Conservation (phyloP, 352 stramenopile genomes). For the Blastocystis sp. region DNA sequence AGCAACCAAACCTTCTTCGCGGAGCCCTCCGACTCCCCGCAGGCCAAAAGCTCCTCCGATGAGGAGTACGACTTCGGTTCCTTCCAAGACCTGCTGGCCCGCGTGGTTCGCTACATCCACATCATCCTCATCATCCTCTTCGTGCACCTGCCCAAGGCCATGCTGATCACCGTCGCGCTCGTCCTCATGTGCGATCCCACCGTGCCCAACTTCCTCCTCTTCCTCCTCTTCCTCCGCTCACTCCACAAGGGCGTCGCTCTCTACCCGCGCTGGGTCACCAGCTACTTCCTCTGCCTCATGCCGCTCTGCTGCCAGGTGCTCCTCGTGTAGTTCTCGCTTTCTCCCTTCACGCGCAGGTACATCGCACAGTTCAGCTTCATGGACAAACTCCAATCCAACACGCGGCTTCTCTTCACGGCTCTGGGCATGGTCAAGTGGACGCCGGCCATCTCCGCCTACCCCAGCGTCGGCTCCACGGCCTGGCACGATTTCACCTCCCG, state of each 20-base stretch:
- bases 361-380: constrained; percentile 55
- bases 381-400: neutral
- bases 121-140: constrained; percentile 66
- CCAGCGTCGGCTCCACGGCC: neutral
- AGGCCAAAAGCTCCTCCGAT: neutral
- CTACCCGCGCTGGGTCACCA: constrained; percentile 57
- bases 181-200: constrained; percentile 66
- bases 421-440: constrained; percentile 62
- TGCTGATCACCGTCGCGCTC: constrained; percentile 25
- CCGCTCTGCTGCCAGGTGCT: constrained; percentile 19
- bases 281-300: constrained; percentile 32
- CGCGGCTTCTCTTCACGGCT: neutral
- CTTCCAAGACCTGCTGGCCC: constrained; percentile 40
- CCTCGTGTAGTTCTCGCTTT: neutral
- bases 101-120: constrained; percentile 41
- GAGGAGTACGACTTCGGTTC: constrained; percentile 26
- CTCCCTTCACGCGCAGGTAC: neutral
- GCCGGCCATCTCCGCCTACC: neutral
- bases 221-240: neutral
- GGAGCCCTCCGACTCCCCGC: neutral
- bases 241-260: constrained; percentile 7
- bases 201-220: constrained; percentile 30
- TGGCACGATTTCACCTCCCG: constrained; percentile 32
- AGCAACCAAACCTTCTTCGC: neutral
- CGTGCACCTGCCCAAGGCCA: constrained; percentile 45